phyloP scores from a whole-genome alignment of 2,329 filamentous ascomycete genomes.

The Tolypocladium inflatum region DNA sequence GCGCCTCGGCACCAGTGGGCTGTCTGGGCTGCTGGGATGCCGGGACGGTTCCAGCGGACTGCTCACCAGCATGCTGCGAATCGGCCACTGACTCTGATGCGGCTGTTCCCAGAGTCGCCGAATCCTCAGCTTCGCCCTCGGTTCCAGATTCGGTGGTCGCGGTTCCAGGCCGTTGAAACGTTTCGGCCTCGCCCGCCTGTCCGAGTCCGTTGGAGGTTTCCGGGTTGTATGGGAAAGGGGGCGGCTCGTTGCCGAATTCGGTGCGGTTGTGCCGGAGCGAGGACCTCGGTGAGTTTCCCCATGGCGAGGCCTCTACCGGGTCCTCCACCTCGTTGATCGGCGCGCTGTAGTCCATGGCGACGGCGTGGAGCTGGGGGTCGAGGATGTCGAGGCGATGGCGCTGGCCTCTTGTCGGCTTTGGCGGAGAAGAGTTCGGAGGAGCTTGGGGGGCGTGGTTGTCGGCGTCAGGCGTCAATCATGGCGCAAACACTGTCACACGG shows the following conservation, averaged over 20 bases:
- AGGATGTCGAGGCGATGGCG: conserved; percentile 11
- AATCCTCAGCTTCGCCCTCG: conserved; percentile 28
- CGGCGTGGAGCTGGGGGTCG: not conserved
- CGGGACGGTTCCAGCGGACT: not conserved
- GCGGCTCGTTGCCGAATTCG: conserved; percentile 31
- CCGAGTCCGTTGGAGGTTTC: conserved; percentile 33
- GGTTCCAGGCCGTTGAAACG: conserved; percentile 36
- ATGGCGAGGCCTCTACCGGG: conserved; percentile 42
- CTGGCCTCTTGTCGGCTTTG: not conserved
- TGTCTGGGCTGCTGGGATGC: conserved; percentile 18
- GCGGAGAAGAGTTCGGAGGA: not conserved
- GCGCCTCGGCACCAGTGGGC: conserved; percentile 9
- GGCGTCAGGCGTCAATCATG: conserved; percentile 4
- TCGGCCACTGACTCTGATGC: conserved; percentile 7
- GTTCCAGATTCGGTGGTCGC: conserved; percentile 35
- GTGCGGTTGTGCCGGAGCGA: conserved; percentile 38
- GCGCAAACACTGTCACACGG: not conserved
- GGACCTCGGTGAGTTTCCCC: conserved; percentile 43
- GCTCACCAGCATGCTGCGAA: conserved; percentile 6
- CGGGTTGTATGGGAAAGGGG: conserved; percentile 34
- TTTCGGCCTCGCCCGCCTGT: conserved; percentile 25
- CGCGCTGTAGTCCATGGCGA: conserved; percentile 48
- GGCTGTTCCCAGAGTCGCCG: conserved; percentile 12
- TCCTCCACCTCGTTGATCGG: conserved; percentile 46
- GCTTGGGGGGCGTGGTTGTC: not conserved